Percentiles rank a stretch among this genome's conserved stretches.
Evolutionary conservation across 106 monocot species (phyloP).

Genomic region (Dendrobium huoshanense): DNA sequence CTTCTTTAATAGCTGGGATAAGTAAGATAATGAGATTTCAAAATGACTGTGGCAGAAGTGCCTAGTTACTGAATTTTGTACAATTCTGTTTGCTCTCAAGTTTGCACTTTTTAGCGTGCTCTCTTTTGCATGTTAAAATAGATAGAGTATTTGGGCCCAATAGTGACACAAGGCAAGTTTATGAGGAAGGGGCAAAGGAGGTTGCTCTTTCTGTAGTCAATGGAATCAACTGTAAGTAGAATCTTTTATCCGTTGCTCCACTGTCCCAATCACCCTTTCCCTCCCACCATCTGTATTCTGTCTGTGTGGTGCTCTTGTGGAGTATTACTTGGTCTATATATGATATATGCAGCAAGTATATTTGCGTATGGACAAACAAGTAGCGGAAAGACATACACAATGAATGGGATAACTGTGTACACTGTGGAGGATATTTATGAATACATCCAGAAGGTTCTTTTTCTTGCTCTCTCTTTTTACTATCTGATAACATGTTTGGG

Average conservation of each 20-base stretch:
- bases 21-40: too few species aligned
- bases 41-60: too few species aligned
- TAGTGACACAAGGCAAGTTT: slow-evolving; percentile 4
- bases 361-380: slow-evolving; percentile 19
- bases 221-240: slow-evolving; percentile 19
- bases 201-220: slow-evolving; percentile 15
- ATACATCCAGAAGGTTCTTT: slow-evolving; percentile 1
- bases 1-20: too few species aligned
- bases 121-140: neutral
- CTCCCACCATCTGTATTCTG: neutral
- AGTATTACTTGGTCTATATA: neutral
- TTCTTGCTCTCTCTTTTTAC: neutral
- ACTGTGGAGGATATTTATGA: slow-evolving; percentile 10
- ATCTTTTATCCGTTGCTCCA: neutral
- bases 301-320: neutral
- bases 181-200: slow-evolving; percentile 20
- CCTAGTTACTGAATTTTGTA: neutral
- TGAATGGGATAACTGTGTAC: slow-evolving; percentile 11
- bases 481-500: neutral
- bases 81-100: neutral
- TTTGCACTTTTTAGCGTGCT: neutral
- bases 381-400: slow-evolving; percentile 14
- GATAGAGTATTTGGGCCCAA: slow-evolving; percentile 10
- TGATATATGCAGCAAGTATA: slow-evolving; percentile 4
- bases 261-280: neutral